Evolutionary conservation across 495 filamentous ascomycete species (phyloP).

Genomic region (Physcia stellaris): DNA sequence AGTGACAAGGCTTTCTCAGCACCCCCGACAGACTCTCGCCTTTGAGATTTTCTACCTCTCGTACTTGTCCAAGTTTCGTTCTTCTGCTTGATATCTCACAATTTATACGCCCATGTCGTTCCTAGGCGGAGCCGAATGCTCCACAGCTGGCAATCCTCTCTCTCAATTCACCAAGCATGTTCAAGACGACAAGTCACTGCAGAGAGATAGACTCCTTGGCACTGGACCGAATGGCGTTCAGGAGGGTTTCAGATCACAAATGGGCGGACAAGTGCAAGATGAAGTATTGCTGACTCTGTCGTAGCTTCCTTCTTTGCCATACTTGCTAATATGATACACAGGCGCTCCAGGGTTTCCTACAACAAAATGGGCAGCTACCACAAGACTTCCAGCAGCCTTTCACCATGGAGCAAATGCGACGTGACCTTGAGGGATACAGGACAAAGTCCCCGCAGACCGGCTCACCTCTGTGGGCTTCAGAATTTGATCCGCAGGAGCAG

Average conservation of each 20-base stretch:
- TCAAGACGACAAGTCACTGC: conserved; percentile 85
- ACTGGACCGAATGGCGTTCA: conserved; percentile 47
- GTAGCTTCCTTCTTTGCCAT: neutral
- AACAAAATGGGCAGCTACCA: conserved; percentile 49
- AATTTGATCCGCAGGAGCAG: conserved; percentile 55
- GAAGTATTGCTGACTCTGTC: conserved; percentile 32
- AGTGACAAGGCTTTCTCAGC: no score
- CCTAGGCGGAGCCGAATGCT: conserved; percentile 90
- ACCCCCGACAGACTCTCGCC: no score
- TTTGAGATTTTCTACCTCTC: no score
- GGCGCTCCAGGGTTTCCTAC: conserved; percentile 91
- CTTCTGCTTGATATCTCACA: no score
- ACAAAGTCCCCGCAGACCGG: conserved; percentile 40
- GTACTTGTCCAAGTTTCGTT: no score
- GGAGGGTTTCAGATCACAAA: conserved; percentile 48
- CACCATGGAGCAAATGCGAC: conserved; percentile 57
- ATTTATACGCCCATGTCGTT: no score
- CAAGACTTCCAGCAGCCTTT: conserved; percentile 41
- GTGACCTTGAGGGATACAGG: conserved; percentile 48
- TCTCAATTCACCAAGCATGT: conserved; percentile 94
- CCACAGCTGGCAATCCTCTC: conserved; percentile 88
- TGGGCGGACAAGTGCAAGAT: conserved; percentile 46
- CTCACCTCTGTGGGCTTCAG: conserved; percentile 52
- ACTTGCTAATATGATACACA: conserved; percentile 19
- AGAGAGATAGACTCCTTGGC: conserved; percentile 74